Conservation (phyloP, 2,329 filamentous ascomycete genomes). For the Fusarium penzigii region DNA sequence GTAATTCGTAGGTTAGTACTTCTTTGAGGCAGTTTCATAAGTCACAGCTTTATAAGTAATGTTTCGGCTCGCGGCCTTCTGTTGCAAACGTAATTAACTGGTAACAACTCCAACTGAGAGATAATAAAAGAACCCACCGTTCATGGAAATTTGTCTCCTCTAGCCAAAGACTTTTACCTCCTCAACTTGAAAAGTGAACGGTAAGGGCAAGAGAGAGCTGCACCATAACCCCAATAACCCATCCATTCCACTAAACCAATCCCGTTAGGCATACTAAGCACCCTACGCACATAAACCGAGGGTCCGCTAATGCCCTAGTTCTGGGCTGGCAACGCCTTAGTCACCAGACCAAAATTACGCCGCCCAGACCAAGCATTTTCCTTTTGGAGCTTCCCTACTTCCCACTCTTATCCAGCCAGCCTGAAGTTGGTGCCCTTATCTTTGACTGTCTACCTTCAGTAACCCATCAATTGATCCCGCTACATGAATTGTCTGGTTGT, state of each 20-base stretch:
- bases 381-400: neutral
- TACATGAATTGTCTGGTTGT: neutral
- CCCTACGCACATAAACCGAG: neutral
- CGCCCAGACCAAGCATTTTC: constrained; percentile 13
- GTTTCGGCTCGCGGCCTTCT: neutral
- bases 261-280: neutral
- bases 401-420: neutral
- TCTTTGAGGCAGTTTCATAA: no score
- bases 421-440: neutral
- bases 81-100: no score
- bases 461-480: neutral
- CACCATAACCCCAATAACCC: no score
- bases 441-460: neutral
- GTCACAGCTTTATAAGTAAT: neutral
- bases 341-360: constrained; percentile 22
- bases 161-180: neutral
- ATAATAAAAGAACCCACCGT: no score
- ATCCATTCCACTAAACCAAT: constrained; percentile 1
- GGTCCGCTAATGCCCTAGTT: constrained; percentile 11
- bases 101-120: no score
- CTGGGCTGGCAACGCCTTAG: constrained; percentile 23
- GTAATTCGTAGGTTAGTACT: neutral
- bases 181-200: neutral
- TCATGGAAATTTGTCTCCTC: no score
- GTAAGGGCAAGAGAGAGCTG: no score